Evolutionary conservation across 176 grass and related monocot genomes (phyloP).

Genomic region (Eleusine coracana): DNA sequence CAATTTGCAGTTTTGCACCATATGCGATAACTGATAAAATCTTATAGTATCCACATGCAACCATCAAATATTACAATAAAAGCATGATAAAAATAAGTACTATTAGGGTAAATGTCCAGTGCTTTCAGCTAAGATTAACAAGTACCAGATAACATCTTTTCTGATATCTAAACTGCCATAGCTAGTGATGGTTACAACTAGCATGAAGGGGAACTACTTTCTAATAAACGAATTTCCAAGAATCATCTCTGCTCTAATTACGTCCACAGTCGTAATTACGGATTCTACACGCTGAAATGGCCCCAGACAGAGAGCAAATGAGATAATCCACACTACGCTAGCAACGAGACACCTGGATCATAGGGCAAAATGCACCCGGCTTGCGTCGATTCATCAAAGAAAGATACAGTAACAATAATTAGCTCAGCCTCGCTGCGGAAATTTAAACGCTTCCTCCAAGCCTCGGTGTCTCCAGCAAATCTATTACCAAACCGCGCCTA

Average conservation of each 20-base stretch:
- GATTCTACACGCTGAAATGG: constrained; percentile 6
- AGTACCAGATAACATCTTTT: neutral
- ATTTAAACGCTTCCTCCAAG: neutral
- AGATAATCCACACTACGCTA: neutral
- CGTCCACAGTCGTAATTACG: neutral
- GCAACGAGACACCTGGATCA: neutral
- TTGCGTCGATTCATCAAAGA: neutral
- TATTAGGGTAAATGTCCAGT: neutral
- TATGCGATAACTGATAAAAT: neutral
- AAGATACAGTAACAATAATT: neutral
- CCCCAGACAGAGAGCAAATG: neutral
- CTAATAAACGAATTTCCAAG: neutral
- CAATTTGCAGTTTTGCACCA: neutral
- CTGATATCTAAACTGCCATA: neutral
- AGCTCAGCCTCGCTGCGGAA: constrained; percentile 11
- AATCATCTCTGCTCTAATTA: neutral
- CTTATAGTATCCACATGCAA: neutral
- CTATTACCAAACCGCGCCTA: neutral
- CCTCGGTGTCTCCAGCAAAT: neutral
- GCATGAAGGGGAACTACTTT: neutral
- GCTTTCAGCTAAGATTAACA: too few species aligned
- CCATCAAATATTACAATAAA: constrained; percentile 4
- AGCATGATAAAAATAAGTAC: neutral
- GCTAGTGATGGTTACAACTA: neutral
- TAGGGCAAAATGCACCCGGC: neutral